Percentiles rank a stretch among this genome's conserved stretches.
phyloP scores from a whole-genome alignment of 2,329 filamentous ascomycete species.

The Emericellopsis cladophorae region DNA sequence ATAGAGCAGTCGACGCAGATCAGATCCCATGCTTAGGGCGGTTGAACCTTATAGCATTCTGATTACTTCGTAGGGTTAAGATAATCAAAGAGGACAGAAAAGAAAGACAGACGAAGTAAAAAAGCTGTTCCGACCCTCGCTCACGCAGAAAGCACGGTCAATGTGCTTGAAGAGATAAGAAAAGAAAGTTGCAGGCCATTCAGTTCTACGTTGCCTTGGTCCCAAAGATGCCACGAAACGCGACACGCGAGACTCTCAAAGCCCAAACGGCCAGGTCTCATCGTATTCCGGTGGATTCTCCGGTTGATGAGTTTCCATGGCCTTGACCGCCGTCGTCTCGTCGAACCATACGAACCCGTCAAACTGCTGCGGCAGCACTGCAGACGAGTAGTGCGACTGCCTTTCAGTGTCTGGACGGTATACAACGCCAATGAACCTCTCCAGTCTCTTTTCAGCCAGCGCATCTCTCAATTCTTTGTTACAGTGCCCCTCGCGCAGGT shows the following conservation, averaged over 20 bases:
- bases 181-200: too few relatives aligned
- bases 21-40: too few relatives aligned
- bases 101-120: too few relatives aligned
- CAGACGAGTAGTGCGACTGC: conserved; percentile 32
- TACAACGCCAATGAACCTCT: conserved; percentile 40
- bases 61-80: too few relatives aligned
- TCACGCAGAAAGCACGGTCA: too few relatives aligned
- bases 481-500: conserved; percentile 24
- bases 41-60: too few relatives aligned
- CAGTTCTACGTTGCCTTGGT: too few relatives aligned
- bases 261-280: conserved; percentile 39
- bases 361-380: conserved; percentile 31
- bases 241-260: conserved; percentile 12
- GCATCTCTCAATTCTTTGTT: conserved; percentile 19
- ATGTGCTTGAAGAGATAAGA: too few relatives aligned
- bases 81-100: too few relatives aligned
- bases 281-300: conserved; percentile 19
- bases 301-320: conserved; percentile 31
- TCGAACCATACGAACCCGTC: conserved; percentile 39
- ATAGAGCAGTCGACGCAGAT: too few relatives aligned
- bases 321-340: conserved; percentile 25
- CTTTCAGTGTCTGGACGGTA: conserved; percentile 35
- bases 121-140: too few relatives aligned
- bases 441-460: conserved; percentile 23
- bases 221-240: too few relatives aligned